Base-by-base conservation (phyloP, 2,329 filamentous ascomycete species). In the Graphiopsis chlorocephala region DNA sequence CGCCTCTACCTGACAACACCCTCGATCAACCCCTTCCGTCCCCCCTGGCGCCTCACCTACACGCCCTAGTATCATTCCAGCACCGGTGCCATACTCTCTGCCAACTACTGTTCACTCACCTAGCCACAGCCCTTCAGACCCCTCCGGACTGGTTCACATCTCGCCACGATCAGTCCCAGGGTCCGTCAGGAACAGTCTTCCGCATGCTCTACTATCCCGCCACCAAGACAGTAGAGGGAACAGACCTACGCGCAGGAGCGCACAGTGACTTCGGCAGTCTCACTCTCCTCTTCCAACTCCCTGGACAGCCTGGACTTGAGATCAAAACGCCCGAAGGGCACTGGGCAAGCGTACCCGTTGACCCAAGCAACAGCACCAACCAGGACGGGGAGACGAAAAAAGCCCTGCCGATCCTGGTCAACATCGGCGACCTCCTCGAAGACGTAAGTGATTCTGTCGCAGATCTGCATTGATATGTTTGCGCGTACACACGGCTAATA, bases 251-350 rank as follows among this genome's bases (percentile, higher is more conserved):
- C 29, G 94, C 94, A 7, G 95, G 94, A 64, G 93, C 94, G 0
- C 94, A 98, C 77, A 94, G 90, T 4, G 93, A 97, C 80, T 97
- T 97, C 78, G 86, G 86, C 33, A 85, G 81, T 63, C 74, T 90
- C 57, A 90, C 87, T 0, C 81, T 89, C 0, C 85, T 98, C 12
- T 98, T 99, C 82, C 92, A 95, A 70, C 86, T 93, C 1, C 86
- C 86, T 0, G 90, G 90, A 1, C 93, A 97, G 72, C 89, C 93
- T 0, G 95, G 95, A 0, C 83, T 99, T 1, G 93, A 98, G 77
- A 89, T 98, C 67, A 83, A 89, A 7, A 89, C 87, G 1, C 83
- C 82, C 0, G 45, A 67, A 3, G 72, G 72, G 83, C 70, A 69
- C 17, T 82, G 79, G 78, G 72, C 75, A 1, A 68, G 76, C 12